Evolutionary conservation across 345 rosid species (phyloP).

Genomic region (Atalantia buxifolia): DNA sequence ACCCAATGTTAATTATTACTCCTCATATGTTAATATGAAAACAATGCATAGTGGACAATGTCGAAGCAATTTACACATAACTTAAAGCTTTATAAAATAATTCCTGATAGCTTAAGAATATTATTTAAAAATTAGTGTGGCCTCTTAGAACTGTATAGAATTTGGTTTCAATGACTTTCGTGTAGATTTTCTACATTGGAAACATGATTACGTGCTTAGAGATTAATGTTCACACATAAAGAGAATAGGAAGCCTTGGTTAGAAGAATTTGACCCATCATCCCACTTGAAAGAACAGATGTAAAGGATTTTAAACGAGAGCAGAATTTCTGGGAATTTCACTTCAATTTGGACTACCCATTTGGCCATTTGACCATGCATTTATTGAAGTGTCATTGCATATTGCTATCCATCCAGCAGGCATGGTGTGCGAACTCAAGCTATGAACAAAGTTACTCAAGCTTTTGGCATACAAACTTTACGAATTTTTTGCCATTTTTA

Average conservation of each 20-base stretch:
- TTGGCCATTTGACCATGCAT: constrained; percentile 28
- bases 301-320: constrained; percentile 11
- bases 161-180: constrained; percentile 12
- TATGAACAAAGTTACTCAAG: constrained; percentile 1
- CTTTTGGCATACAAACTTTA: background rate
- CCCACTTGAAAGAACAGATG: constrained; percentile 18
- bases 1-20: background rate
- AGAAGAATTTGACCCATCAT: constrained; percentile 41
- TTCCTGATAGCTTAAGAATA: background rate
- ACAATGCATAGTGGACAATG: background rate
- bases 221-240: constrained; percentile 37
- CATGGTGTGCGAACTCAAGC: constrained; percentile 36
- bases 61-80: constrained; percentile 1
- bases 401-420: constrained; percentile 24
- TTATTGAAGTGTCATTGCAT: constrained; percentile 15
- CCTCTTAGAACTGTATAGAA: background rate
- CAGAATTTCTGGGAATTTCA: constrained; percentile 24
- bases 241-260: constrained; percentile 39
- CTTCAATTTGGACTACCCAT: constrained; percentile 22
- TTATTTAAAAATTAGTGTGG: background rate
- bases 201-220: constrained; percentile 16
- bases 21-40: background rate
- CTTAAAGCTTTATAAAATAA: background rate
- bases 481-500: background rate
- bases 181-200: constrained; percentile 23